A percentile compares a stretch with the other conserved stretches of the same genome.
phyloP scores from a whole-genome alignment of 805 yeast species.

The Monosporozyma yasuniensis region DNA sequence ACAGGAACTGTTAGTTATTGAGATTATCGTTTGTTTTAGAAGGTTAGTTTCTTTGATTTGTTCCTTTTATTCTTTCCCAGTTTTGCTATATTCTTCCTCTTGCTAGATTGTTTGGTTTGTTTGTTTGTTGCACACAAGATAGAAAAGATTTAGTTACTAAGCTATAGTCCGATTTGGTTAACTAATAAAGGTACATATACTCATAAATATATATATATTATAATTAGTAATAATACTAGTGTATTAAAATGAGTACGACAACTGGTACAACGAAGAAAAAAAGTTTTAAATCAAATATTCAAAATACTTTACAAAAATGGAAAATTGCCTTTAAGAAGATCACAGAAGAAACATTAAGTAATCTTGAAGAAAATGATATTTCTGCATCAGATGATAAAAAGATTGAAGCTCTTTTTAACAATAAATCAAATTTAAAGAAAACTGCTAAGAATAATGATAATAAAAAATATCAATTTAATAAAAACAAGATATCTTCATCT shows the following conservation, averaged over 20 bases:
- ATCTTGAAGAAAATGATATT: slow-evolving; percentile 10
- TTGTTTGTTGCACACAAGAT: too few species aligned
- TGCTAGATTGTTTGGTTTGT: too few species aligned
- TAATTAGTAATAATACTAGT: too few species aligned
- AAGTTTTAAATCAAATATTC: slow-evolving; percentile 5
- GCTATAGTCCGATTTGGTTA: too few species aligned
- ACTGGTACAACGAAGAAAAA: not conserved
- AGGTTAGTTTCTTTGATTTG: too few species aligned
- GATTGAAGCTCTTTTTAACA: slow-evolving; percentile 16
- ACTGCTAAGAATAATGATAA: too few species aligned
- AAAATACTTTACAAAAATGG: slow-evolving; percentile 18
- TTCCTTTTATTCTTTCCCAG: too few species aligned
- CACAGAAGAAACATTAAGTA: slow-evolving; percentile 17
- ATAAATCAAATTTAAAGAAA: not conserved
- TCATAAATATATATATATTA: too few species aligned
- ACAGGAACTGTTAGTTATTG: not conserved
- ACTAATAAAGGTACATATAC: too few species aligned
- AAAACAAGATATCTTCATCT: not conserved
- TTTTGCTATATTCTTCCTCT: too few species aligned
- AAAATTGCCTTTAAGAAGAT: slow-evolving; percentile 13
- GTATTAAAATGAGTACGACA: not conserved
- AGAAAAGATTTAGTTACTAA: too few species aligned
- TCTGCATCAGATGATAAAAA: slow-evolving; percentile 13
- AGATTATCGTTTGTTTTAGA: too few species aligned
- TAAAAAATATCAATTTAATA: not conserved